Evolutionary conservation across 1,139 yeast genomes (phyloP).

Genomic region (Magnusiomyces suaveolens): DNA sequence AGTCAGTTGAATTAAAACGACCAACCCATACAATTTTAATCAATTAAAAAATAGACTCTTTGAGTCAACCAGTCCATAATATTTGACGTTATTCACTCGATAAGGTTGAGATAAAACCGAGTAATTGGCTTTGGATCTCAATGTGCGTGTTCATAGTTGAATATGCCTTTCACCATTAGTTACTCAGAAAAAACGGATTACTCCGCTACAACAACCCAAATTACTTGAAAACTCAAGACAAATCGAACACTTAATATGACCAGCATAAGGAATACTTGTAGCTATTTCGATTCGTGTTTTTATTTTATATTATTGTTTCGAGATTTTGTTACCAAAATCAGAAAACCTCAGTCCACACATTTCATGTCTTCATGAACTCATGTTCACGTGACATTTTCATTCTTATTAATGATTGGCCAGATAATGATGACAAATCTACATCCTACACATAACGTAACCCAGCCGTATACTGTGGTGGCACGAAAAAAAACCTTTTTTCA

Average conservation of each 20-base stretch:
- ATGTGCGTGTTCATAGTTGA: neutral
- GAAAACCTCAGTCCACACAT: no score
- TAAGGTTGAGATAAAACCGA: neutral
- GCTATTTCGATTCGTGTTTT: no score
- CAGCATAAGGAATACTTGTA: no score
- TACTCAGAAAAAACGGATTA: no score
- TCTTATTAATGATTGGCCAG: neutral
- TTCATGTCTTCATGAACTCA: no score
- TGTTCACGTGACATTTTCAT: neutral
- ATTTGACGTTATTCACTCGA: neutral
- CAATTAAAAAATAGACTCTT: neutral
- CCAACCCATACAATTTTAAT: neutral
- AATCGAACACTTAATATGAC: constrained; percentile 1
- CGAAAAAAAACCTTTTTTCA: neutral
- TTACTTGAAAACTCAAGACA: constrained; percentile 3
- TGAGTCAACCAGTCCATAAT: neutral
- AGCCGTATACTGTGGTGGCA: no score
- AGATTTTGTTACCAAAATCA: no score
- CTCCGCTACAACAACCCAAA: neutral
- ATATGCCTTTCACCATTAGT: neutral
- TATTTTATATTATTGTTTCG: no score
- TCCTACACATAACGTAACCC: no score
- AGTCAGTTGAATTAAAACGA: constrained; percentile 26
- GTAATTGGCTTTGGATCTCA: neutral
- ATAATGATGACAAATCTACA: no score